Evolutionary conservation across 768 basidiomycete genomes (phyloP).

Genomic region (Podaxis sp.): DNA sequence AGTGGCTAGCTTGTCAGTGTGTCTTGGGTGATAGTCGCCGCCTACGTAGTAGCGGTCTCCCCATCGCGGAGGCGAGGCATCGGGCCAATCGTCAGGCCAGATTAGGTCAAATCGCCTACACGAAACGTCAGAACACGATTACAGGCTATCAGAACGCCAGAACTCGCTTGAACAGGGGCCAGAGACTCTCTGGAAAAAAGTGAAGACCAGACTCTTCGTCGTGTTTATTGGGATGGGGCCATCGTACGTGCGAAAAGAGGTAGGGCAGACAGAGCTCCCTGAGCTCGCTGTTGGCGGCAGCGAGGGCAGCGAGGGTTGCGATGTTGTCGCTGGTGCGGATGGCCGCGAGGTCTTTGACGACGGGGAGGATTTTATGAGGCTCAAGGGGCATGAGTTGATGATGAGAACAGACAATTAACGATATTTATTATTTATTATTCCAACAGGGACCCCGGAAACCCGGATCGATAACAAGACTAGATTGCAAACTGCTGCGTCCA

Average conservation of each 20-base stretch:
- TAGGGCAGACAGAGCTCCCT: slow-evolving; percentile 24
- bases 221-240: slow-evolving; percentile 36
- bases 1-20: slow-evolving; percentile 30
- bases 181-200: slow-evolving; percentile 35
- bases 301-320: slow-evolving; percentile 21
- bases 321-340: slow-evolving; percentile 13
- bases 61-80: slow-evolving; percentile 34
- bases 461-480: slow-evolving; percentile 10
- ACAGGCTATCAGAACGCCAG: not conserved
- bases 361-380: slow-evolving; percentile 11
- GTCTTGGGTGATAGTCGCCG: slow-evolving; percentile 30
- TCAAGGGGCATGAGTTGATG: slow-evolving; percentile 1
- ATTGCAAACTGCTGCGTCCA: slow-evolving; percentile 93
- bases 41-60: slow-evolving; percentile 30
- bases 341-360: slow-evolving; percentile 18
- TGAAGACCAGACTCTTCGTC: slow-evolving; percentile 29
- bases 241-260: slow-evolving; percentile 31
- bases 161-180: slow-evolving; percentile 34
- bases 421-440: slow-evolving; percentile 8
- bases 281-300: slow-evolving; percentile 22
- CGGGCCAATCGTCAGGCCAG: slow-evolving; percentile 44
- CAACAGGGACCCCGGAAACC: slow-evolving; percentile 7
- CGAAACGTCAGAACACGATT: not conserved
- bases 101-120: slow-evolving; percentile 30
- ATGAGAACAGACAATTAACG: not conserved